Conservation (phyloP, 2,329 filamentous ascomycete species). For the Scedosporium apiospermum region DNA sequence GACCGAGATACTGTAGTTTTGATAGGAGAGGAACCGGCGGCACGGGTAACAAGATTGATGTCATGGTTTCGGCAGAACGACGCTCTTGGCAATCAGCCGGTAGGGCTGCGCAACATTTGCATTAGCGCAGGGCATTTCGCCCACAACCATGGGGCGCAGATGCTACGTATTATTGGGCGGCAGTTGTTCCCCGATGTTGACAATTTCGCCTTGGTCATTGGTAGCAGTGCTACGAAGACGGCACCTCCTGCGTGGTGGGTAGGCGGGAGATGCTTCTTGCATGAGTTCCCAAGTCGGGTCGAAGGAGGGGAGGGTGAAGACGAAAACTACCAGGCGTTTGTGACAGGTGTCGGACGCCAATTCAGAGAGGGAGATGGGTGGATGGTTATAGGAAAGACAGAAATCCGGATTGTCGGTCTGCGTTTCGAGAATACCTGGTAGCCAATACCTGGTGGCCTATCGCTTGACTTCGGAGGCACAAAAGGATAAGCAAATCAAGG, state of each 20-base stretch:
- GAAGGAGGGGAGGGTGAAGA: not conserved
- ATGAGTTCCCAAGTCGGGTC: not conserved
- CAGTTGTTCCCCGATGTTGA: not conserved
- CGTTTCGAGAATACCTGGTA: conserved; percentile 1
- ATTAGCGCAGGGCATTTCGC: not conserved
- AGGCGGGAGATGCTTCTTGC: not conserved
- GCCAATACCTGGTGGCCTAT: not conserved
- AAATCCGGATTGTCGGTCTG: not conserved
- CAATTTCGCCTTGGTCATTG: not conserved
- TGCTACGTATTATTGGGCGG: not conserved
- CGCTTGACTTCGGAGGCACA: too few species aligned
- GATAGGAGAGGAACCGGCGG: not conserved
- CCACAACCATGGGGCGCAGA: not conserved
- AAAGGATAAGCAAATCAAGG: too few species aligned
- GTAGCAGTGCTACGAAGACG: not conserved
- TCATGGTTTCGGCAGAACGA: not conserved
- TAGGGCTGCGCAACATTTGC: not conserved
- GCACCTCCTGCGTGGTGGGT: not conserved
- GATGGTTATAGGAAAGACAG: not conserved
- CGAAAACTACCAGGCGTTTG: not conserved
- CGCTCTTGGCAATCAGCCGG: not conserved
- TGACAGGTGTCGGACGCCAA: not conserved
- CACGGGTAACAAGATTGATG: not conserved
- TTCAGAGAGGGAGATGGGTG: not conserved
- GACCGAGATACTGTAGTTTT: conserved; percentile 2